A percentile compares a stretch with the other conserved stretches of the same genome.
Conservation (phyloP, 1,139 yeast species). For the Nakaseomyces sp. region DNA sequence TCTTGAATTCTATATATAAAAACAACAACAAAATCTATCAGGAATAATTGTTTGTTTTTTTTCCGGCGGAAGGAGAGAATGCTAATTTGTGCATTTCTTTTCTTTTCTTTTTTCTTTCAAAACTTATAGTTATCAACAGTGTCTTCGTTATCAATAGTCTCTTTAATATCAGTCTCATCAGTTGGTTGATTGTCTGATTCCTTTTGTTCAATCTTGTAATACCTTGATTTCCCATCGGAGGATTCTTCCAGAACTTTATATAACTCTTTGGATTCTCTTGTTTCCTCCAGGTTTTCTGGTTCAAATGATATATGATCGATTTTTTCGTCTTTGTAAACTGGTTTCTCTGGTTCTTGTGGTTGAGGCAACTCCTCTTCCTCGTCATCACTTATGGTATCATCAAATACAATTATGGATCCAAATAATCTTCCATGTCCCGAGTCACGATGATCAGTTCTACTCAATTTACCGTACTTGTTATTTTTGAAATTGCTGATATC, state of each 20-base stretch:
- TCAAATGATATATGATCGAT: not conserved
- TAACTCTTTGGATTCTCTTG: not conserved
- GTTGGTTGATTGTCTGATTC: no score
- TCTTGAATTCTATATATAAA: no score
- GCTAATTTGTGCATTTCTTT: no score
- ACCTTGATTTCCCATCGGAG: not conserved
- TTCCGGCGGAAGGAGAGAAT: no score
- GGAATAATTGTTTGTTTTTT: no score
- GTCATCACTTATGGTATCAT: slow-evolving; percentile 9
- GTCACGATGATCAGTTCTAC: slow-evolving; percentile 13
- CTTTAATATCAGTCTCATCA: not conserved
- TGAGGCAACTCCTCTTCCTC: not conserved
- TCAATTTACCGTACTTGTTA: slow-evolving; percentile 31
- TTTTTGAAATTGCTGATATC: slow-evolving; percentile 24
- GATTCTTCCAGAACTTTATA: not conserved
- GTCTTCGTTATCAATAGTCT: not conserved
- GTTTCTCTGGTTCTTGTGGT: not conserved
- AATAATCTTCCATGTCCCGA: slow-evolving; percentile 10
- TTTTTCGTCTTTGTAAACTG: not conserved
- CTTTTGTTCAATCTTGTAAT: not conserved
- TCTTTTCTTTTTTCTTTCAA: not conserved
- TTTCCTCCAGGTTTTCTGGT: not conserved
- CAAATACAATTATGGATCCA: slow-evolving; percentile 21
- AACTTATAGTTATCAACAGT: not conserved
- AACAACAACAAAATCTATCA: no score